These are phyloP conservation scores for Craspedostauros australis DNA, from an alignment of 108 stramenopile species.

Conservation along the genomic window DNA sequence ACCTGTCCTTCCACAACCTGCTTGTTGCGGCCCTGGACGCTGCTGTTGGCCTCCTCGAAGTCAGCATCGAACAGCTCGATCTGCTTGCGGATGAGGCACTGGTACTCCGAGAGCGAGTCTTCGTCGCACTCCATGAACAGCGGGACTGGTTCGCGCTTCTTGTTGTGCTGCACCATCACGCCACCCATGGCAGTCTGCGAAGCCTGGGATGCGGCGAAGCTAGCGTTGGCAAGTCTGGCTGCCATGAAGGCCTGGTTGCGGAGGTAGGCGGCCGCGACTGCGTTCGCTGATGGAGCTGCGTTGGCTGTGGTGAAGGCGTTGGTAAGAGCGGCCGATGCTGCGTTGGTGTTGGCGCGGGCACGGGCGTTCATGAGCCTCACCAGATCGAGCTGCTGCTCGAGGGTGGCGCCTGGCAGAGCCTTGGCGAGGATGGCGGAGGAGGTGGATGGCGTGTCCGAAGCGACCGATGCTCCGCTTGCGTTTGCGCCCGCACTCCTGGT, in stretches of 20 bases:
- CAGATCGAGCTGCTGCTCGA: too few species aligned
- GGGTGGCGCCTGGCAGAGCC: neutral
- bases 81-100: slow-evolving; percentile 53
- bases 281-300: neutral
- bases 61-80: slow-evolving; percentile 51
- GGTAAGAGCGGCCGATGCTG: too few species aligned
- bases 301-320: too few species aligned
- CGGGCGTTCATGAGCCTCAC: too few species aligned
- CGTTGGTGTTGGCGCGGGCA: too few species aligned
- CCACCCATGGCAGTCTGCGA: neutral
- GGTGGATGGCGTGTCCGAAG: neutral
- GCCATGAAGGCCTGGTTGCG: neutral
- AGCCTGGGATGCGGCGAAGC: neutral
- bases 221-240: neutral
- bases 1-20: slow-evolving; percentile 38
- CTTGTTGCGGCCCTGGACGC: slow-evolving; percentile 37
- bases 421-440: neutral
- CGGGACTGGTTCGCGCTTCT: neutral
- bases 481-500: neutral
- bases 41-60: slow-evolving; percentile 22
- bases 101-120: slow-evolving; percentile 44
- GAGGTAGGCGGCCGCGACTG: neutral
- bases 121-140: slow-evolving; percentile 47
- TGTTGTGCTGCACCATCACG: neutral
- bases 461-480: neutral